Percentiles rank a stretch among this genome's conserved stretches.
Evolutionary conservation across 441 rosid genomes (phyloP).

Genomic region (Erodium moschatum): DNA sequence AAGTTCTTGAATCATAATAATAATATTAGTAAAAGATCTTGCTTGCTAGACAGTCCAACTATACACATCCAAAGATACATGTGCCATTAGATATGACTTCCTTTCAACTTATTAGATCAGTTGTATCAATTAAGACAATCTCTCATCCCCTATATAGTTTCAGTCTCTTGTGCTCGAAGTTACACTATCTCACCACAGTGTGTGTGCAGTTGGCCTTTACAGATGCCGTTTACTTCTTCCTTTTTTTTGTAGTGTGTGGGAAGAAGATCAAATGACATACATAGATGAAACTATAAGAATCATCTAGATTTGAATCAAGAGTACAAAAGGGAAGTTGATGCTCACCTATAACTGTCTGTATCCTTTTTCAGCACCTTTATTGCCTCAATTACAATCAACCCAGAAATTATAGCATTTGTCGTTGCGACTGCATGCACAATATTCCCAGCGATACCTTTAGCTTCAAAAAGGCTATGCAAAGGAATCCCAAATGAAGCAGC

Average conservation of each 20-base stretch:
- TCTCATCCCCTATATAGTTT: neutral
- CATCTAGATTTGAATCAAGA: conserved; percentile 11
- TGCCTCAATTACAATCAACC: conserved; percentile 90
- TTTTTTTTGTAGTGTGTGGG: neutral
- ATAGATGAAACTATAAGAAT: neutral
- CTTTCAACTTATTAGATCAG: too few species aligned
- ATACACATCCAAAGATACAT: too few species aligned
- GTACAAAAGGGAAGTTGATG: conserved; percentile 17
- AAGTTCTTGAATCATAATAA: neutral
- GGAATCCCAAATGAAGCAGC: conserved; percentile 89
- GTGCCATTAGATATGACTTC: too few species aligned
- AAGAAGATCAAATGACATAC: neutral
- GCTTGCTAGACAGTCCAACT: too few species aligned
- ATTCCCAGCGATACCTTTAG: conserved; percentile 96
- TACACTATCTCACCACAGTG: neutral
- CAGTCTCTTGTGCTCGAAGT: neutral
- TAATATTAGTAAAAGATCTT: too few species aligned
- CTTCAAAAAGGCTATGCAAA: conserved; percentile 92
- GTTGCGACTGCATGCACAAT: conserved; percentile 98
- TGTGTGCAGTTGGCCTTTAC: neutral
- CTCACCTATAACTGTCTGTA: conserved; percentile 59
- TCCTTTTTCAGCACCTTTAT: conserved; percentile 80
- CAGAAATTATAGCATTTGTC: conserved; percentile 86
- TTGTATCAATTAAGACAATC: neutral
- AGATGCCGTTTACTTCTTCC: neutral